Base-by-base conservation (phyloP, 2,329 filamentous ascomycete genomes). In the Stemphylium lycopersici region DNA sequence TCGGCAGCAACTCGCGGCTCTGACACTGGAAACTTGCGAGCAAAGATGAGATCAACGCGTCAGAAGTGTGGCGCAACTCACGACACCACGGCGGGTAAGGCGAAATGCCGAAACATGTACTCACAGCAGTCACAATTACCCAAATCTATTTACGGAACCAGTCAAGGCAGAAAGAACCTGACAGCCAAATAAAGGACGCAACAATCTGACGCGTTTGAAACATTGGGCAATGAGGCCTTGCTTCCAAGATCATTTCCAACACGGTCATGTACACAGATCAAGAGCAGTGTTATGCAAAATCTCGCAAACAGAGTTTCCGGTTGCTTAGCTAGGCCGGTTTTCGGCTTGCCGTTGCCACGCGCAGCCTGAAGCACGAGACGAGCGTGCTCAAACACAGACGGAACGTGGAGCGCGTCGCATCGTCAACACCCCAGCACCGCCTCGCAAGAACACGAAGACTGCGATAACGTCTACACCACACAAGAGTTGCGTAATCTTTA, bases 331-430 rank as follows among this genome's bases (percentile, higher is more conserved):
- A 40, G 18, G 24, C 48, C 40, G 45, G 50, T 53, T 37, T 56
- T 32, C 26, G 15, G 16, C 24, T 45, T 42, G 22, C 54, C 50
- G 54, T 46, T 46, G 48, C 42, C 47, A 46, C 31, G 31, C 32
- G 16, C 32, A 26, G 53, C 59, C 56, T 70, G 69, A 66, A 51
- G 68, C 62, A 69, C 18, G 13, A 26, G 32, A 48, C 15, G 40
- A 20, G 22, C 33, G n/a, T 31, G 48, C 70, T 74, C 68, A 72
- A 73, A 75, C 72, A 55, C 62, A 53, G 26, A 49, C 68, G 68
- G 68, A 72, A 75, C 72, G 68, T 56, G 66, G 55, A 63, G 58
- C 63, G 71, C 67, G 61, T 73, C 71, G 66, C 53, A 56, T 54
- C 48, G 36, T 63, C 62, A 58, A 67, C 63, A 63, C 62, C 58